Evolutionary conservation across 768 basidiomycete genomes (phyloP).

Genomic region (Tricholoma matsutake): DNA sequence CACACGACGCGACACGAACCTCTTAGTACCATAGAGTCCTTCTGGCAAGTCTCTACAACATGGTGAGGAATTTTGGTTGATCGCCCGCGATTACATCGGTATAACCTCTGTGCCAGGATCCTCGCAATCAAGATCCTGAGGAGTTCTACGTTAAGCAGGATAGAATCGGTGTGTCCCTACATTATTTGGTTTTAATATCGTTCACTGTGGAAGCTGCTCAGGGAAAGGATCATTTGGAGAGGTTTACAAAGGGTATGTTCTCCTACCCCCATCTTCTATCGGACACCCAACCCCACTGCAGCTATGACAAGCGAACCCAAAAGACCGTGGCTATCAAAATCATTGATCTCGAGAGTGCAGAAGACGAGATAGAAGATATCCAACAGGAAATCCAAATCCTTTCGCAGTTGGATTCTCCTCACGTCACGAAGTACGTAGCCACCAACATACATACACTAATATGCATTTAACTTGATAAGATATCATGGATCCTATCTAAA

Average conservation of each 20-base stretch:
- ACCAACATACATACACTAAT: conserved; percentile 5
- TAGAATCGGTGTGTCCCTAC: conserved; percentile 74
- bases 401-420: conserved; percentile 91
- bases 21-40: conserved; percentile 7
- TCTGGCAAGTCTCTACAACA: conserved; percentile 13
- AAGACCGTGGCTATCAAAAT: conserved; percentile 99
- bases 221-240: conserved; percentile 99
- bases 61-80: conserved; percentile 25
- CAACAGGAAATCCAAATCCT: conserved; percentile 99
- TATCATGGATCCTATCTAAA: conserved; percentile 97
- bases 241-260: conserved; percentile 91
- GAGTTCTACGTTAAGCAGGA: conserved; percentile 97
- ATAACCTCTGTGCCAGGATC: conserved; percentile 7
- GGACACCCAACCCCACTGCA: conserved; percentile 29
- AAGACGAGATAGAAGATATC: conserved; percentile 99
- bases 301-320: conserved; percentile 93
- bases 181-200: not conserved
- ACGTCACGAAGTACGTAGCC: conserved; percentile 84
- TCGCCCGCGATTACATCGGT: conserved; percentile 26
- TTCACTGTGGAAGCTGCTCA: conserved; percentile 28
- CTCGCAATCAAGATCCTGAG: conserved; percentile 76
- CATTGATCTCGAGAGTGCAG: conserved; percentile 97
- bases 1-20: conserved; percentile 35
- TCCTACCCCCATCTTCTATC: conserved; percentile 3
- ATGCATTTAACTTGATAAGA: conserved; percentile 34